Evolutionary conservation across 805 yeast genomes (phyloP).

Genomic region (Saccharomycodes ludwigii): DNA sequence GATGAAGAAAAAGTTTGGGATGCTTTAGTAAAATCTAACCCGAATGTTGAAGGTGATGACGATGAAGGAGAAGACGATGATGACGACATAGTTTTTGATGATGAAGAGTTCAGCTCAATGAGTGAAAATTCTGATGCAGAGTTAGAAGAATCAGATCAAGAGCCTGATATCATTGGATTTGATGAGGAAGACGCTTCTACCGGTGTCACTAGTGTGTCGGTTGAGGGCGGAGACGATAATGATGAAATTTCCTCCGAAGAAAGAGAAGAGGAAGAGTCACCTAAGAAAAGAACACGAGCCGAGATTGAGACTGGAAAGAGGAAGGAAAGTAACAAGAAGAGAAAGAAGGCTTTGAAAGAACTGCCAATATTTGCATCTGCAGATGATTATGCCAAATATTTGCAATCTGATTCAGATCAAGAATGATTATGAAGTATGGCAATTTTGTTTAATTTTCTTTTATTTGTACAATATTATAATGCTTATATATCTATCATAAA

Average conservation of each 20-base stretch:
- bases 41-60: constrained; percentile 51
- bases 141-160: constrained; percentile 19
- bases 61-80: constrained; percentile 30
- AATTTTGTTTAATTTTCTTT: neutral
- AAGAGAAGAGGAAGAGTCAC: constrained; percentile 13
- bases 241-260: constrained; percentile 15
- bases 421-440: too few relatives aligned
- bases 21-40: constrained; percentile 63
- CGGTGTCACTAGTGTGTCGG: constrained; percentile 7
- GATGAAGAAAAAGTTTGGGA: constrained; percentile 71
- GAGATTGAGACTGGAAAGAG: constrained; percentile 19
- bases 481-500: too few relatives aligned
- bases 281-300: constrained; percentile 9
- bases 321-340: constrained; percentile 20
- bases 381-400: constrained; percentile 69
- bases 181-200: constrained; percentile 22
- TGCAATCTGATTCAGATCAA: constrained; percentile 53
- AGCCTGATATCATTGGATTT: constrained; percentile 15
- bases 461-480: too few relatives aligned
- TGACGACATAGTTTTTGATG: constrained; percentile 33
- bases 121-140: constrained; percentile 14
- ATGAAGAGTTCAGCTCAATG: constrained; percentile 23
- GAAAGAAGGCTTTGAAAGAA: constrained; percentile 46
- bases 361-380: constrained; percentile 83
- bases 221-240: constrained; percentile 27